phyloP scores from a whole-genome alignment of 305 asterid species.

The Rubia tinctorum region DNA sequence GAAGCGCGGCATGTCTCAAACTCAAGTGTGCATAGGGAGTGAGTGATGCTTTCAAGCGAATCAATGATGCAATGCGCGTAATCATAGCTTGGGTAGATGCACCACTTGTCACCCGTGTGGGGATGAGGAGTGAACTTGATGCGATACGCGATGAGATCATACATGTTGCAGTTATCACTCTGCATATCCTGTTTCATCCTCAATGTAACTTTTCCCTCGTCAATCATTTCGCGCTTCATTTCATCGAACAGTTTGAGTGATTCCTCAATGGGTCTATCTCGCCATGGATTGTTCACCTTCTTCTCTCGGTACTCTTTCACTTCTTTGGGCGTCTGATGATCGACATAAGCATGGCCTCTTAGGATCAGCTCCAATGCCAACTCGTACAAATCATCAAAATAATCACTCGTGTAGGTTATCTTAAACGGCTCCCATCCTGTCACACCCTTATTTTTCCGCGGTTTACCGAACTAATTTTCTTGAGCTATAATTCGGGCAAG shows the following conservation, averaged over 20 bases:
- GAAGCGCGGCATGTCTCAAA: slow-evolving; percentile 40
- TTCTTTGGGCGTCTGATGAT: slow-evolving; percentile 91
- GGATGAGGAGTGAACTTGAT: slow-evolving; percentile 97
- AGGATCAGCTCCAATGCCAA: slow-evolving; percentile 81
- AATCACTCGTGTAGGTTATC: slow-evolving; percentile 93
- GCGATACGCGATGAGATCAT: slow-evolving; percentile 90
- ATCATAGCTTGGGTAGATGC: slow-evolving; percentile 92
- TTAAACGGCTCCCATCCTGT: slow-evolving; percentile 95
- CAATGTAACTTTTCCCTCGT: slow-evolving; percentile 90
- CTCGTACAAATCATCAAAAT: slow-evolving; percentile 82
- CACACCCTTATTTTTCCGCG: no score
- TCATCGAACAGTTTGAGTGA: slow-evolving; percentile 67
- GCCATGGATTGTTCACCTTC: slow-evolving; percentile 81
- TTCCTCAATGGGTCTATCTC: slow-evolving; percentile 73
- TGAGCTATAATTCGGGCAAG: no score
- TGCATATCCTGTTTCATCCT: slow-evolving; percentile 99
- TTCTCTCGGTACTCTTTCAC: slow-evolving; percentile 71
- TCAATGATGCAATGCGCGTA: slow-evolving; percentile 92
- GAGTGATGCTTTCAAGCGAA: slow-evolving; percentile 90
- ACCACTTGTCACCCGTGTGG: slow-evolving; percentile 92
- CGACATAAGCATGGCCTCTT: slow-evolving; percentile 87
- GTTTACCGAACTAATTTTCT: no score
- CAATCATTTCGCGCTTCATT: slow-evolving; percentile 73
- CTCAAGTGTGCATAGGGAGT: slow-evolving; percentile 78
- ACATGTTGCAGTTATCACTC: slow-evolving; percentile 87